phyloP scores from a whole-genome alignment of 768 basidiomycete genomes.

The Pleurotus platypus region DNA sequence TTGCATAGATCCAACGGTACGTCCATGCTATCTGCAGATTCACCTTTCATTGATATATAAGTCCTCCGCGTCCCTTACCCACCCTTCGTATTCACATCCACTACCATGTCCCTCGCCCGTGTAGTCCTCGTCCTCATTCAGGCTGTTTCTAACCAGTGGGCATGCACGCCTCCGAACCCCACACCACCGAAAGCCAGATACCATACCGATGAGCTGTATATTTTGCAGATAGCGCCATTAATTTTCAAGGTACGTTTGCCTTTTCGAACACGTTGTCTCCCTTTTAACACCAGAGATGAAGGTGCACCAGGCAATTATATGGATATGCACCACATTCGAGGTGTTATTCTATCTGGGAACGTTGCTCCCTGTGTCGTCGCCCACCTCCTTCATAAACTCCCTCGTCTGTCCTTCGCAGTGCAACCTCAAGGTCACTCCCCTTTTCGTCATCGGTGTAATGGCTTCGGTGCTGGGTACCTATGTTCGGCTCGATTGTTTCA shows the following conservation, averaged over 20 bases:
- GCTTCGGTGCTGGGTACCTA: constrained; percentile 39
- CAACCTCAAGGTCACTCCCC: constrained; percentile 30
- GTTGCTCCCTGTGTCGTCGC: constrained; percentile 25
- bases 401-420: constrained; percentile 27
- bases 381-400: constrained; percentile 27
- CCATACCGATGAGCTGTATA: constrained; percentile 46
- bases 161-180: constrained; percentile 56
- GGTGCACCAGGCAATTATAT: constrained; percentile 48
- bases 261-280: not conserved
- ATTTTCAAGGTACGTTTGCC: constrained; percentile 44
- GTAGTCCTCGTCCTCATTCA: constrained; percentile 45
- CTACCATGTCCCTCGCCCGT: constrained; percentile 44
- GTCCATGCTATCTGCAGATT: not conserved
- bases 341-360: constrained; percentile 35
- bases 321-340: constrained; percentile 49
- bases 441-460: constrained; percentile 43
- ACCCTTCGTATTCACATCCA: constrained; percentile 3
- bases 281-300: constrained; percentile 14
- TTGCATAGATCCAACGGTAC: not conserved
- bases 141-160: constrained; percentile 46
- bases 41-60: constrained; percentile 16
- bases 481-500: constrained; percentile 52
- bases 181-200: constrained; percentile 47
- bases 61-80: not conserved
- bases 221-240: constrained; percentile 52